Base-by-base conservation (phyloP, 2,329 filamentous ascomycete genomes). In the Fusarium succisae region DNA sequence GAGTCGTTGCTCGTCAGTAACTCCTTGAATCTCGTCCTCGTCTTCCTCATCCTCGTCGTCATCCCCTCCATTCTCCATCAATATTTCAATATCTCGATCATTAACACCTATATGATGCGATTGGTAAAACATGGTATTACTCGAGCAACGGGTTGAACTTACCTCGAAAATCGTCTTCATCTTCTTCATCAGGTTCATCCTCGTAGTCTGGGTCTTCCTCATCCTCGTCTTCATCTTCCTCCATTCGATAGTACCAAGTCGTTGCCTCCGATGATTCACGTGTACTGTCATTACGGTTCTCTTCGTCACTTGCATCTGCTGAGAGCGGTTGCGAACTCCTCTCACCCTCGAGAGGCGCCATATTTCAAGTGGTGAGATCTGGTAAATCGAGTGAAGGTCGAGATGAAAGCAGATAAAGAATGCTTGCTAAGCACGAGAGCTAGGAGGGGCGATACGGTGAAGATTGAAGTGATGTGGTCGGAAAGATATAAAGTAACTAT, bases 171-270 rank as follows among this genome's bases (percentile, higher is more conserved):
- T 75, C 73, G 15, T 76, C 76, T 8, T 79, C 70, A 8, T 77
- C 76, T 0, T 72, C 74, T n/a, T 81, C 79, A 37, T 77, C 76
- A 64, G 78, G 66, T 38, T 77, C 76, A n/a, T 80, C 75, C 48
- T 74, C 61, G 43, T 74, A 75, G 18, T 80, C 77, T 14, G 70
- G 67, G 22, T 77, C 75, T 26, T 81, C 81, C 26, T 82, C 82
- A 20, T 82, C 82, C 22, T 82, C 81, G 17, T 81, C 77, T 11
- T 82, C 80, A 10, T 82, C 78, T 43, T 82, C 78, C 35, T 75
- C 76, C 12, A 50, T 41, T 44, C 72, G 72, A 39, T 69, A 70
- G 63, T 66, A 45, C 63, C 61, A 75, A 60, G 54, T 48, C 48
- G 63, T 69, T 22, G 63, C 69, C 48, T 44, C 50, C 54, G 71